Evolutionary conservation across 2,329 filamentous ascomycete genomes (phyloP).

Genomic region (Xylaria sp.): DNA sequence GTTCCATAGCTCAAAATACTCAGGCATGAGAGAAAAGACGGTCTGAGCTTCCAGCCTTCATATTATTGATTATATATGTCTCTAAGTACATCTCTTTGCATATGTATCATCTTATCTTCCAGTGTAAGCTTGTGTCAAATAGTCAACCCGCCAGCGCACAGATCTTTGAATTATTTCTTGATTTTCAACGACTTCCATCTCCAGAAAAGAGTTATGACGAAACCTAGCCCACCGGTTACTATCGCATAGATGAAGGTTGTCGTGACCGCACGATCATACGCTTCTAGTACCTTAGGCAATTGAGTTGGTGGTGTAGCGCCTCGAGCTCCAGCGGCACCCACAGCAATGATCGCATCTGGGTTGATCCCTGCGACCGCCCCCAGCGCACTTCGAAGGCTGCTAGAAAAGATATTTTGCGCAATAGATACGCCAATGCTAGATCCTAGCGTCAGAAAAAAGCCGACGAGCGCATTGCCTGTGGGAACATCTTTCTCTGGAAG

Average conservation of each 20-base stretch:
- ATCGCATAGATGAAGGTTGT: slow-evolving; percentile 8
- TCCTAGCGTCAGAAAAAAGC: slow-evolving; percentile 11
- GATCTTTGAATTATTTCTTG: not conserved
- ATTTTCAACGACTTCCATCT: slow-evolving; percentile 1
- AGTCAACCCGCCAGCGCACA: too few relatives aligned
- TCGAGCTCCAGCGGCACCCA: slow-evolving; percentile 3
- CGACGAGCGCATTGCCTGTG: slow-evolving; percentile 13
- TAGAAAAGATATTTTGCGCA: slow-evolving; percentile 14
- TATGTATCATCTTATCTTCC: too few relatives aligned
- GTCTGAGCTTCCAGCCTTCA: too few relatives aligned
- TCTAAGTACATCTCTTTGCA: too few relatives aligned
- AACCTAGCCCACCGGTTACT: slow-evolving; percentile 1
- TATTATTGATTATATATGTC: too few relatives aligned
- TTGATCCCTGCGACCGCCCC: not conserved
- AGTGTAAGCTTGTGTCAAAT: too few relatives aligned
- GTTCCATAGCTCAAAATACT: too few relatives aligned
- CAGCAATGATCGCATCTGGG: slow-evolving; percentile 1
- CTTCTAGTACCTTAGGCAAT: not conserved
- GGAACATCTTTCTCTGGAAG: slow-evolving; percentile 11
- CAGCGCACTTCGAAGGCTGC: not conserved
- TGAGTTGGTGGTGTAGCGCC: not conserved
- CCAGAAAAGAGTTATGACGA: not conserved
- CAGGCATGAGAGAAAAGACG: too few relatives aligned
- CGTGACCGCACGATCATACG: not conserved
- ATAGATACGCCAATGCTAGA: slow-evolving; percentile 8